Conservation (phyloP, 2,329 filamentous ascomycete genomes). For the Davidsoniella virescens region DNA sequence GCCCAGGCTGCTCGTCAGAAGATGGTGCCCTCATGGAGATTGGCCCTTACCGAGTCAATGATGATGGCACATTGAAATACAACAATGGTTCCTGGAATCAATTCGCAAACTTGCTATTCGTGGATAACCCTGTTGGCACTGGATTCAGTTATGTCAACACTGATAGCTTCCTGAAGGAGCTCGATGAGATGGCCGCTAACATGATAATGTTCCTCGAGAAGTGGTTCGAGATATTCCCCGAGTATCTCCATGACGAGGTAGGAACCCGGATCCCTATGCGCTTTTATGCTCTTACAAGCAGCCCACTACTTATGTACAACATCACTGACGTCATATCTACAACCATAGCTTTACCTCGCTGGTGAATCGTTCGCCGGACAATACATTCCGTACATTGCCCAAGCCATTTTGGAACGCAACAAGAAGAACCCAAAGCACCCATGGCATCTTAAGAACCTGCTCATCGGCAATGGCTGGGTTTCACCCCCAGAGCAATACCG, state of each 20-base stretch:
- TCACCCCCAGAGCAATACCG: slow-evolving; percentile 80
- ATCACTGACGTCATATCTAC: neutral
- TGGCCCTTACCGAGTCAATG: slow-evolving; percentile 74
- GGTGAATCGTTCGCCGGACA: slow-evolving; percentile 93
- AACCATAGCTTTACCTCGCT: slow-evolving; percentile 65
- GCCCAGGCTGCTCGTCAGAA: slow-evolving; percentile 92
- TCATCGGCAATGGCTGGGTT: slow-evolving; percentile 98
- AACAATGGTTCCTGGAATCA: slow-evolving; percentile 98
- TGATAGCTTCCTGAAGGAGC: slow-evolving; percentile 68
- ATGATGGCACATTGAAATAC: slow-evolving; percentile 52
- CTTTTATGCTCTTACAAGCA: neutral
- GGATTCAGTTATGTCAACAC: slow-evolving; percentile 93
- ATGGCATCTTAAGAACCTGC: slow-evolving; percentile 70
- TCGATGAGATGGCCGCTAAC: slow-evolving; percentile 77
- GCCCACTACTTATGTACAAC: neutral
- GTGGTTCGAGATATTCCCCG: slow-evolving; percentile 79
- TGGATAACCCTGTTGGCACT: slow-evolving; percentile 92
- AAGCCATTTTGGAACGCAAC: slow-evolving; percentile 78
- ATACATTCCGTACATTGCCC: slow-evolving; percentile 93
- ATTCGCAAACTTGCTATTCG: slow-evolving; percentile 91
- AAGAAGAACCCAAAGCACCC: slow-evolving; percentile 30
- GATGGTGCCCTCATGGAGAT: slow-evolving; percentile 94
- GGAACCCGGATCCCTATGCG: slow-evolving; percentile 23
- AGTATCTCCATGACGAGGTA: slow-evolving; percentile 85
- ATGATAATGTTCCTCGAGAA: slow-evolving; percentile 82